Evolutionary conservation across 192 early-diverging fungal genomes (phyloP).

Genomic region (Coemansia erecta): DNA sequence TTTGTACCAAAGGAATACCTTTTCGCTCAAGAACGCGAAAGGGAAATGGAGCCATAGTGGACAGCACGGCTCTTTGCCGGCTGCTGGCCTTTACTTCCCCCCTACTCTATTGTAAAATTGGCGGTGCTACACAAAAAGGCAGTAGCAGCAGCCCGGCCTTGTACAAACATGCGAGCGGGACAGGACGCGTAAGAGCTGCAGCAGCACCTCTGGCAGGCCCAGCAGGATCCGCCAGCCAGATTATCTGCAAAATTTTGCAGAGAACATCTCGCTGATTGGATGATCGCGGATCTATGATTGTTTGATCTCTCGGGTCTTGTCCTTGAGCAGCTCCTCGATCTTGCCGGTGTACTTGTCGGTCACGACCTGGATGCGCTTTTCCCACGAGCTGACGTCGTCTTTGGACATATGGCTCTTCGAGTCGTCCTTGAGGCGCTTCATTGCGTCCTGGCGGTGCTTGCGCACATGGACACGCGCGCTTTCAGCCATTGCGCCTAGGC

Average conservation of each 20-base stretch:
- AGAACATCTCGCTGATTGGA: slow-evolving; percentile 7
- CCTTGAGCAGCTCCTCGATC: slow-evolving; percentile 63
- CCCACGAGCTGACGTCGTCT: slow-evolving; percentile 57
- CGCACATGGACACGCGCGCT: slow-evolving; percentile 67
- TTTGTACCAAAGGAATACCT: too few species aligned
- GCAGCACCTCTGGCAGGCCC: not conserved
- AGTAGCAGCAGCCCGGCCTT: too few species aligned
- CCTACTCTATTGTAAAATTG: too few species aligned
- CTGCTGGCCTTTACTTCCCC: too few species aligned
- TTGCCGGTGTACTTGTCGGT: slow-evolving; percentile 65
- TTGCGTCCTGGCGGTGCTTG: slow-evolving; percentile 65
- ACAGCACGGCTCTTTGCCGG: too few species aligned
- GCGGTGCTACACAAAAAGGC: too few species aligned
- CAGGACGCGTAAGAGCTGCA: too few species aligned
- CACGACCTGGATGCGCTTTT: slow-evolving; percentile 63
- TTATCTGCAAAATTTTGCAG: too few species aligned
- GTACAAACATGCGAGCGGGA: too few species aligned
- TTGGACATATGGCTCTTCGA: slow-evolving; percentile 53
- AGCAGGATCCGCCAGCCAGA: not conserved
- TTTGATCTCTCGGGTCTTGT: slow-evolving; percentile 70
- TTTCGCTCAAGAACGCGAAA: too few species aligned
- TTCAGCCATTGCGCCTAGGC: slow-evolving; percentile 61
- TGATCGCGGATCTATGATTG: slow-evolving; percentile 8
- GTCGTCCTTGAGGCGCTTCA: slow-evolving; percentile 72
- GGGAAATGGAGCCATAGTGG: too few species aligned